Percentiles rank a stretch among this genome's conserved stretches.
Evolutionary conservation across 1,284 basidiomycete genomes (phyloP).

Genomic region (Apiotrichum gracile): DNA sequence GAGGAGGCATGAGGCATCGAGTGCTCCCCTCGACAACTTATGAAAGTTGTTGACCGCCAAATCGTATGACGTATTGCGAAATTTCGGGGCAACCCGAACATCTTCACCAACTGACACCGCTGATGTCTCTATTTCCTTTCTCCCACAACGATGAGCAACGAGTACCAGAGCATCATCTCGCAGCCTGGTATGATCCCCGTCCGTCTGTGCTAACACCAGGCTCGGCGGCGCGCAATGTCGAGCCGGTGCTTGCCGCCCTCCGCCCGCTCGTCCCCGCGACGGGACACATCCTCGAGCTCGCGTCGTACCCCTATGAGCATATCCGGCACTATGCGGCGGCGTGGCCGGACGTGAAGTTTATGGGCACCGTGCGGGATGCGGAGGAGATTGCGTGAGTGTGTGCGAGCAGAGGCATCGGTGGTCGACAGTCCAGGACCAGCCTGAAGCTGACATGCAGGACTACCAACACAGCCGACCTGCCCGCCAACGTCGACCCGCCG

Average conservation of each 20-base stretch:
- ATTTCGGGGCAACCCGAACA: no score
- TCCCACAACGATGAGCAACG: no score
- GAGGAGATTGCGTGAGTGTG: conserved; percentile 22
- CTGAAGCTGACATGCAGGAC: no score
- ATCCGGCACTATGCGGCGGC: conserved; percentile 20
- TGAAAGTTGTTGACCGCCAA: no score
- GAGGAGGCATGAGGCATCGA: no score
- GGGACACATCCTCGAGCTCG: conserved; percentile 29
- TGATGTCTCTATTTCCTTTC: no score
- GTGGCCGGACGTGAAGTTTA: conserved; percentile 26
- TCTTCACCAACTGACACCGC: no score
- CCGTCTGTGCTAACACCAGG: conserved; percentile 11
- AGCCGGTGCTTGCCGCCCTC: conserved; percentile 25
- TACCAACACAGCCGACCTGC: conserved; percentile 1
- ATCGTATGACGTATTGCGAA: no score
- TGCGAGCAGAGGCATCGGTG: background rate
- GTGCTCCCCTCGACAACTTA: no score
- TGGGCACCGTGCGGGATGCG: conserved; percentile 24
- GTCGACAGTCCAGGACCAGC: no score
- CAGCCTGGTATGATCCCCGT: no score
- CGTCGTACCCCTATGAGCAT: conserved; percentile 29
- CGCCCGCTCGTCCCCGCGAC: conserved; percentile 8
- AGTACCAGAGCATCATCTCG: no score
- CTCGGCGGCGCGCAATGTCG: conserved; percentile 26
- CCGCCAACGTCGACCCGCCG: conserved; percentile 15